Evolutionary conservation across 331 rosid genomes (phyloP).

Genomic region (Erythrophleum ivorense): DNA sequence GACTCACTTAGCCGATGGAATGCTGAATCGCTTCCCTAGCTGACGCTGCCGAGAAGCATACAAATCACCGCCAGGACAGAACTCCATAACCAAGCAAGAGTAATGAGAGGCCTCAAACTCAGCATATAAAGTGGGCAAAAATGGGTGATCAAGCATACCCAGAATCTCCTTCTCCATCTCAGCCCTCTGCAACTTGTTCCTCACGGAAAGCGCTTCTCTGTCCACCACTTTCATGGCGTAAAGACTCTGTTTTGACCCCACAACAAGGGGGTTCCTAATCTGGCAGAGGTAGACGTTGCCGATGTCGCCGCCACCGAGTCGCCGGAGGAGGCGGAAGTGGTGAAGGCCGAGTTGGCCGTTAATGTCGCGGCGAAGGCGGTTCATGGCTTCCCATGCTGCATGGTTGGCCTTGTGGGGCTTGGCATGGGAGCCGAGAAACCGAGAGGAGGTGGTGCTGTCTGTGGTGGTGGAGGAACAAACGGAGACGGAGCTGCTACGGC

Average conservation of each 20-base stretch:
- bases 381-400: conserved; percentile 90
- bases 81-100: conserved; percentile 96
- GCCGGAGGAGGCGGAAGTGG: conserved; percentile 79
- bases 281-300: conserved; percentile 94
- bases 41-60: conserved; percentile 84
- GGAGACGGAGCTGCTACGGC: conserved; percentile 74
- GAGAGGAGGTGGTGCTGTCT: conserved; percentile 31
- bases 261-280: conserved; percentile 78
- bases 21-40: conserved; percentile 70
- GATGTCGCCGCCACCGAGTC: conserved; percentile 88
- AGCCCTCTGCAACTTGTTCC: conserved; percentile 84
- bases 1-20: conserved; percentile 76
- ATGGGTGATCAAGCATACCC: conserved; percentile 89
- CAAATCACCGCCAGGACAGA: conserved; percentile 95
- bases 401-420: conserved; percentile 96
- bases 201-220: conserved; percentile 81
- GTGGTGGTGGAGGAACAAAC: conserved; percentile 50
- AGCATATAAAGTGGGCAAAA: conserved; percentile 85
- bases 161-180: conserved; percentile 92
- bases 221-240: conserved; percentile 99
- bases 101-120: conserved; percentile 94
- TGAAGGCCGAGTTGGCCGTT: conserved; percentile 79
- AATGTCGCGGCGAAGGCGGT: conserved; percentile 54
- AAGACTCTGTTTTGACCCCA: conserved; percentile 48
- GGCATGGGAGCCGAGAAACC: not conserved